phyloP scores from a whole-genome alignment of 257 asterid species.

The Penstemon newberryi region DNA sequence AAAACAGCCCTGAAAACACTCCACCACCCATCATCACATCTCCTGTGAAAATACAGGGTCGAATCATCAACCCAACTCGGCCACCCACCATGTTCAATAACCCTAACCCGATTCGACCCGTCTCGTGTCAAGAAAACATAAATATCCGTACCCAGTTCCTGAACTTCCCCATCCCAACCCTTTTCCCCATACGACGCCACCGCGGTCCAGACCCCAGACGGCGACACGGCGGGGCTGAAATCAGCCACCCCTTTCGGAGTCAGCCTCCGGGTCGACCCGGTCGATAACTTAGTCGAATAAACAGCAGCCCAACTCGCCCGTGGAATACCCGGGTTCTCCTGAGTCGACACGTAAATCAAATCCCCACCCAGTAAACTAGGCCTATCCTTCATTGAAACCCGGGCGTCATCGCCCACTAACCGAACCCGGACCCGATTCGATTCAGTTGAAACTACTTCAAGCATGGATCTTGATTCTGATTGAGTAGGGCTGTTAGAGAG shows the following conservation, averaged over 20 bases:
- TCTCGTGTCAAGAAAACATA: conserved; percentile 62
- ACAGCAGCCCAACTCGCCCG: conserved; percentile 91
- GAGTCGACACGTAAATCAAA: conserved; percentile 80
- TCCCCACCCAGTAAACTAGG: conserved; percentile 64
- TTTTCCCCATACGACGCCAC: conserved; percentile 73
- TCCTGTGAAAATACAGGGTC: conserved; percentile 75
- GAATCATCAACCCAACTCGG: conserved; percentile 86
- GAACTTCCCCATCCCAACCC: conserved; percentile 83
- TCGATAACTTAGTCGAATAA: conserved; percentile 62
- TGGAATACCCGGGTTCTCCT: conserved; percentile 66
- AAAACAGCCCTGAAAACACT: conserved; percentile 65
- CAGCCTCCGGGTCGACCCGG: conserved; percentile 63
- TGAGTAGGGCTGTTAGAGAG: conserved; percentile 19
- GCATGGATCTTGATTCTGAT: conserved; percentile 39
- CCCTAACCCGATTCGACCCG: conserved; percentile 74
- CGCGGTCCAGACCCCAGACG: conserved; percentile 85
- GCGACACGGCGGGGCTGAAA: conserved; percentile 91
- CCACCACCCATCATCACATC: conserved; percentile 90
- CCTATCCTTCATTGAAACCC: conserved; percentile 73
- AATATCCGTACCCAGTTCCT: conserved; percentile 71
- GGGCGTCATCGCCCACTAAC: conserved; percentile 46
- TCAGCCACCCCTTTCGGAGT: conserved; percentile 73
- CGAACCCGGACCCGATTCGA: conserved; percentile 52
- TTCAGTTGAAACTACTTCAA: conserved; percentile 26
- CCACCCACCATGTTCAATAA: conserved; percentile 91